Conservation (phyloP, 345 rosid genomes). For the Gossypium stocksii region DNA sequence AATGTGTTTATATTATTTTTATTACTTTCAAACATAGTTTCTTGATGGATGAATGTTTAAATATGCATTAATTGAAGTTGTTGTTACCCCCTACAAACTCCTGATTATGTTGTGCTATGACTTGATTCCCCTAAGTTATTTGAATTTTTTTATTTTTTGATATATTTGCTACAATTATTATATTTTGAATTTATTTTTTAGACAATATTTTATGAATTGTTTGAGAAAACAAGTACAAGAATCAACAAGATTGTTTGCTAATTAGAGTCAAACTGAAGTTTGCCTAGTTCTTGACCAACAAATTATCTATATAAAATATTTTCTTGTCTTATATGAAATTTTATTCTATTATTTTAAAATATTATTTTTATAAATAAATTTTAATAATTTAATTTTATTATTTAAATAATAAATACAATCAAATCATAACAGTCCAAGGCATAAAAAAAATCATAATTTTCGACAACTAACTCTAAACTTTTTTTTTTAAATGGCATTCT, state of each 20-base stretch:
- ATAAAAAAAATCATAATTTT: no score
- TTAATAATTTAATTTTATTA: no score
- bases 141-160: neutral
- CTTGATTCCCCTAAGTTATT: constrained; percentile 12
- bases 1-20: neutral
- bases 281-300: neutral
- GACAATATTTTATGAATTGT: neutral
- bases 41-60: neutral
- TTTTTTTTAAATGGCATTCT: no score
- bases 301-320: no score
- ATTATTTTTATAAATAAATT: no score
- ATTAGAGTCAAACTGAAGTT: neutral
- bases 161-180: constrained; percentile 15
- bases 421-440: no score
- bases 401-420: no score
- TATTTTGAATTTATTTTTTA: constrained; percentile 26
- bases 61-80: constrained; percentile 18
- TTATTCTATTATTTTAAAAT: neutral
- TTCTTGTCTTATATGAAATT: neutral
- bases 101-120: constrained; percentile 14
- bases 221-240: neutral
- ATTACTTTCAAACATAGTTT: neutral
- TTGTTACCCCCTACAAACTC: neutral
- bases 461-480: no score
- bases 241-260: neutral